Percentiles rank a stretch among this genome's conserved stretches.
These are phyloP conservation scores for Oryza brachyantha DNA, from an alignment of 176 grass and related monocot genomes.

Conservation along the genomic window DNA sequence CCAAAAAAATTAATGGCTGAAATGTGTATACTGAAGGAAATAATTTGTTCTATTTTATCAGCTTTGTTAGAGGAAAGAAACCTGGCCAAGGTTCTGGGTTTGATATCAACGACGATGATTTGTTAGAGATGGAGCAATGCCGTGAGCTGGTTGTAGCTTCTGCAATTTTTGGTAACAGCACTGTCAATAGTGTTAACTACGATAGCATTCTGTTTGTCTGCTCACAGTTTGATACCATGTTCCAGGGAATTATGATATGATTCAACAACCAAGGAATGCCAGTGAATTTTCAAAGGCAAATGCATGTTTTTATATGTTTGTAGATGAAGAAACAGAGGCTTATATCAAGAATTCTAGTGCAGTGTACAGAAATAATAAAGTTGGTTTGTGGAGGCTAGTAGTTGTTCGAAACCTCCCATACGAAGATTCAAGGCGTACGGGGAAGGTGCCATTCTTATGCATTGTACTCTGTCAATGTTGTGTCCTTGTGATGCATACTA, in stretches of 20 bases:
- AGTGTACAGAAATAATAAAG: constrained; percentile 48
- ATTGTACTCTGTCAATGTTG: background rate
- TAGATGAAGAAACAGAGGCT: constrained; percentile 86
- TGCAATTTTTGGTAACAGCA: constrained; percentile 84
- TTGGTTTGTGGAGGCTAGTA: constrained; percentile 91
- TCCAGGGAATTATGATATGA: constrained; percentile 93
- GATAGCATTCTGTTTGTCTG: constrained; percentile 5
- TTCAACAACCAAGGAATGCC: constrained; percentile 88
- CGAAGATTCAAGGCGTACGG: constrained; percentile 80
- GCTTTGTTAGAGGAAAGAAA: constrained; percentile 90
- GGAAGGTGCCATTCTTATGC: constrained; percentile 63
- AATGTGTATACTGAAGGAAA: constrained; percentile 5
- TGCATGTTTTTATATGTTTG: constrained; percentile 98
- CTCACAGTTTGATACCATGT: constrained; percentile 33
- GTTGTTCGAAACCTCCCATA: constrained; percentile 90
- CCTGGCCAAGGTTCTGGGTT: constrained; percentile 80
- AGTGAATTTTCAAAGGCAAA: constrained; percentile 75
- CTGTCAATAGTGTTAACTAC: background rate
- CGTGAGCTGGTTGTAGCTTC: constrained; percentile 84
- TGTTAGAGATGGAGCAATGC: constrained; percentile 94
- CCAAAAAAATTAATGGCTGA: background rate
- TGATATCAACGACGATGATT: constrained; percentile 77
- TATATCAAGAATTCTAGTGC: constrained; percentile 78
- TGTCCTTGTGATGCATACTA: background rate
- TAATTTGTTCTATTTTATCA: constrained; percentile 35